These are phyloP conservation scores for Trichosporon inkin DNA, from an alignment of 1,284 basidiomycete genomes.

Conservation along the genomic window DNA sequence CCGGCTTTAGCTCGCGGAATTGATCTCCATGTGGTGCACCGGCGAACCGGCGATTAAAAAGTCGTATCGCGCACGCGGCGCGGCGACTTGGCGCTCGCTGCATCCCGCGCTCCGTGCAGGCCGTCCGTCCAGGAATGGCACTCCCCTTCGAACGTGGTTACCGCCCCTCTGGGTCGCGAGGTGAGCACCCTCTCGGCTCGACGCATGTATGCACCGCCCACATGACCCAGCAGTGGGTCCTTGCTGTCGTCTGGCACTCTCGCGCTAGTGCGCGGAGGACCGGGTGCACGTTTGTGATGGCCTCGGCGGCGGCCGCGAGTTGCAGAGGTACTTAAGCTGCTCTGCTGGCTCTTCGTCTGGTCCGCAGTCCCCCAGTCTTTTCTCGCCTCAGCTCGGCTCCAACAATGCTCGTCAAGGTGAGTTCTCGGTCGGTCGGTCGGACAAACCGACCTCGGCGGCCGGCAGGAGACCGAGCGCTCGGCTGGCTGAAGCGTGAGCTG, in stretches of 20 bases:
- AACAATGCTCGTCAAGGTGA: slow-evolving; percentile 5
- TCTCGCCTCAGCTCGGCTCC: too few species aligned
- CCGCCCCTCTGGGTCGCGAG: not conserved
- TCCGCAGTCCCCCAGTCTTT: not conserved
- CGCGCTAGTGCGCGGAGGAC: not conserved
- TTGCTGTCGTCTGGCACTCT: not conserved
- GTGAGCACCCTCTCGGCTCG: not conserved
- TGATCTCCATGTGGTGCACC: too few species aligned
- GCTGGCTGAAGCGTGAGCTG: not conserved
- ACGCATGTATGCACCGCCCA: not conserved
- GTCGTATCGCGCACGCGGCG: too few species aligned
- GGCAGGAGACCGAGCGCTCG: too few species aligned
- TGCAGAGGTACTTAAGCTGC: not conserved
- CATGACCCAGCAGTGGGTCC: not conserved
- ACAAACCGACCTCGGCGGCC: too few species aligned
- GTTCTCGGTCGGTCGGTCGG: not conserved
- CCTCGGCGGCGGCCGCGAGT: not conserved
- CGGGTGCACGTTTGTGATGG: not conserved
- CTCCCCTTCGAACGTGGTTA: slow-evolving; percentile 6
- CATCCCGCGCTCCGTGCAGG: too few species aligned
- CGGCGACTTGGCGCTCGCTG: not conserved
- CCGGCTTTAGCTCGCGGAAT: too few species aligned
- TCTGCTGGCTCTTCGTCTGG: not conserved
- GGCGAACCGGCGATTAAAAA: too few species aligned
- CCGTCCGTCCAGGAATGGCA: not conserved